A percentile compares a stretch with the other conserved stretches of the same genome.
These are phyloP conservation scores for Hypomontagnella submonticulosa DNA, from an alignment of 495 filamentous ascomycete genomes.

Conservation along the genomic window DNA sequence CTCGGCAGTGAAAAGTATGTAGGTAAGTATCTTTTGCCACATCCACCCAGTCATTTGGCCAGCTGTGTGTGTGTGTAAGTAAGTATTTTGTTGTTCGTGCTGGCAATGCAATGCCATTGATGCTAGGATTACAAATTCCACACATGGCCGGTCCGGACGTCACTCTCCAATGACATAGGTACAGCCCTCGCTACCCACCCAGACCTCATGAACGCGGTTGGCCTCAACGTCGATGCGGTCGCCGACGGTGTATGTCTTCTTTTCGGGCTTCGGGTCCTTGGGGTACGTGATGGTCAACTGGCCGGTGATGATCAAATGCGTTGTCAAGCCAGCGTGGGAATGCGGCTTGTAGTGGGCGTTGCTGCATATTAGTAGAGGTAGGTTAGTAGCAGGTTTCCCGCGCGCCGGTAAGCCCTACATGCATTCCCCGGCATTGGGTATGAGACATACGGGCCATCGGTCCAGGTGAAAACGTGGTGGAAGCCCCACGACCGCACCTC, in stretches of 20 bases:
- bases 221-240: conserved; percentile 82
- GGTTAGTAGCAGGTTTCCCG: too few species aligned
- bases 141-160: conserved; percentile 7
- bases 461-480: conserved; percentile 80
- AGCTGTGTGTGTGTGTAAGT: too few species aligned
- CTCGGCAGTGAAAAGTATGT: too few species aligned
- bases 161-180: conserved; percentile 88
- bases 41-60: too few species aligned
- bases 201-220: conserved; percentile 79
- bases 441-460: conserved; percentile 72
- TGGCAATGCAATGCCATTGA: neutral
- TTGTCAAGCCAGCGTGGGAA: conserved; percentile 74
- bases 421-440: conserved; percentile 3
- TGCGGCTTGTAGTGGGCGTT: conserved; percentile 82
- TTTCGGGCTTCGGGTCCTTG: conserved; percentile 67
- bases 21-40: too few species aligned
- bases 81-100: neutral
- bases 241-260: conserved; percentile 75
- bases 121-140: too few species aligned
- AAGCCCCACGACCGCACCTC: conserved; percentile 83
- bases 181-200: conserved; percentile 81
- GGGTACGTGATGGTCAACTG: conserved; percentile 79
- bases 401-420: neutral
- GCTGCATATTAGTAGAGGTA: conserved; percentile 16
- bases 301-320: conserved; percentile 79